Base-by-base conservation (phyloP, 2,329 filamentous ascomycete genomes). In the Fusarium sp. region DNA sequence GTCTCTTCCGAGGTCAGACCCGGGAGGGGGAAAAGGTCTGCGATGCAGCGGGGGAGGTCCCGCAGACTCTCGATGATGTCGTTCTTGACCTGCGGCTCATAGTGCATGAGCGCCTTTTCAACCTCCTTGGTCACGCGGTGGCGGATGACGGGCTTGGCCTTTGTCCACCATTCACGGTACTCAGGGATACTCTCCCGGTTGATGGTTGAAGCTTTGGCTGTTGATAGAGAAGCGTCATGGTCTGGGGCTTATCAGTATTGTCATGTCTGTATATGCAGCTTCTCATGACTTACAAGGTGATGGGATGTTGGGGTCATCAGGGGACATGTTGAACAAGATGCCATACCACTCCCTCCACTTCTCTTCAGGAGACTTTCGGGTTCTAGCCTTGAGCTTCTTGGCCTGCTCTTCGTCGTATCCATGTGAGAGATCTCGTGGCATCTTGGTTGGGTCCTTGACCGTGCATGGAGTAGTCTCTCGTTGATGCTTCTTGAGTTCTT, bases 391-490 rank as follows among this genome's bases (percentile, higher is more conserved):
- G 10, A 75, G 16, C 20, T 62, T 73, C 51, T 67, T 62, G 16
- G 62, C 67, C n/a, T 75, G 71, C 31, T 70, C 64, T 18, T 68
- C 62, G 14, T 75, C 73, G 20, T 73, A 75, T 4, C 73, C 72
- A 33, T 71, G 71, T 1, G 56, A 34, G 5, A 73, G 61, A 25
- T 74, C 49, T 46, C 72, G 58, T 23, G 31, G 36, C 7, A 64
- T 53, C 2, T 25, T 62, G 23, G 14, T 56, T 7, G 50, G 46
- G 3, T 75, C 73, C 16, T 69, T 73, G 8, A 75, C 56, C 1
- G 36, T 20, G 25, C 73, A 75, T 0, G 73, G 64, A 4, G 55
- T 64, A 4, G 49, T 34, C 38, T 56, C 56, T n/a, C 72, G 64
- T 16, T 72, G 70, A 13, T 75, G 73, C 10, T 65, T 44, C 62